Conservation (phyloP, 169 alveolate genomes). For the Plasmodium gallinaceum region DNA sequence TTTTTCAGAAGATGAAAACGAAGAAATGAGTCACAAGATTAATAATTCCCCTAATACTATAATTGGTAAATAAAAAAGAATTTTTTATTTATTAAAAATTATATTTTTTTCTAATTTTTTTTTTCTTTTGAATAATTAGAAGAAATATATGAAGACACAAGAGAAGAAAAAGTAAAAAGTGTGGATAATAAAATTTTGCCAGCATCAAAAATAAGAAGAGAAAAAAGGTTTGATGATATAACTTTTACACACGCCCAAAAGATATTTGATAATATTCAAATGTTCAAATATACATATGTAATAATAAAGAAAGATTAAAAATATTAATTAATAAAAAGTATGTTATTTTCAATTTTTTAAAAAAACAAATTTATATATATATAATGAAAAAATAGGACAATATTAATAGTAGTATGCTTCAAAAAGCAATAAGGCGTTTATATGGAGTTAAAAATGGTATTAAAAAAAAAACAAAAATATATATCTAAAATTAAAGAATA, state of each 20-base stretch:
- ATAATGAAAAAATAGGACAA: conserved; percentile 49
- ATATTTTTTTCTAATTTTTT: not conserved
- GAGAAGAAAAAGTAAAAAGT: conserved; percentile 7
- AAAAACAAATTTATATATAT: conserved; percentile 8
- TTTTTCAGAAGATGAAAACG: not conserved
- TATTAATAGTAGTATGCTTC: conserved; percentile 54
- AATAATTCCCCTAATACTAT: conserved; percentile 18
- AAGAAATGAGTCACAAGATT: not conserved
- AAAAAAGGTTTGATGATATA: conserved; percentile 46
- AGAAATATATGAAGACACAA: conserved; percentile 75
- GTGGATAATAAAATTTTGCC: conserved; percentile 17
- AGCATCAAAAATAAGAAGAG: conserved; percentile 27
- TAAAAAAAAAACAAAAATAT: not conserved
- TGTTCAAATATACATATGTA: conserved; percentile 60
- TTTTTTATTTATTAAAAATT: conserved; percentile 2
- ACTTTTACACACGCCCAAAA: conserved; percentile 76
- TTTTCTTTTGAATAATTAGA: conserved; percentile 31
- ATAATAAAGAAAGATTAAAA: conserved; percentile 8
- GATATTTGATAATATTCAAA: conserved; percentile 75
- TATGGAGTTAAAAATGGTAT: conserved; percentile 62
- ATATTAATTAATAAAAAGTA: not conserved
- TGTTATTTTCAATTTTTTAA: not conserved
- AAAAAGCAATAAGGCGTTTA: conserved; percentile 64
- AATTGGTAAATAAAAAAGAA: conserved; percentile 47
- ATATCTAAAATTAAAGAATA: not conserved